Base-by-base conservation (phyloP, 768 basidiomycete species). In the Melanogaster broomeanus region DNA sequence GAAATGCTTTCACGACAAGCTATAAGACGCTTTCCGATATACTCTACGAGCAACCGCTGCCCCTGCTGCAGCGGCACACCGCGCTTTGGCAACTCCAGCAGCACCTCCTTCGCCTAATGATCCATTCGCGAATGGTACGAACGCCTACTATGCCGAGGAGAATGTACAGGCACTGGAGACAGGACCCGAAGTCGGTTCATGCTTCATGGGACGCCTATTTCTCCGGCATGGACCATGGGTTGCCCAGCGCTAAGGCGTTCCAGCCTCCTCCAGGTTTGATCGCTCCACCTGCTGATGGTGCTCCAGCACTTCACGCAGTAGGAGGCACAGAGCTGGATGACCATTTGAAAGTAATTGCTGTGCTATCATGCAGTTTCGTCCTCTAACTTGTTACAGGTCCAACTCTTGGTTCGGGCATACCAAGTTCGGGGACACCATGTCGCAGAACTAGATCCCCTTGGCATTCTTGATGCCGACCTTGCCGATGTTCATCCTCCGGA, bases 351-450 rank as follows among this genome's bases (percentile, higher is more conserved):
- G 96, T 93, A 50, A 48, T 75, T 52, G 8, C 15, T 25, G 3
- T 18, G 9, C 31, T 50, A 34, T 45, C 13, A 33, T 60, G 40
- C 38, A 45, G n/a, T 12, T 30, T 31, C 27, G 19, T 16, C 46
- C 44, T 24, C 39, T 49, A 6, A 55, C 27, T 27, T 25, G 24
- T 24, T 58, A 19, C 65, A 98, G 96, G 88, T 93, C 16, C 97
- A 99, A 89, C 81, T 98, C 25, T 86, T 99, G 50, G 93, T 98
- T 46, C 88, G 97, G 50, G 97, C 97, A 3, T 99, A 97, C 73
- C 97, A 99, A 84, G 97, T 99, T 16, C 90, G 96, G 53, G 97
- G 97, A 15, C 97, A 99, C 64, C 94, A 98, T 62, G 79, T 94
- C 51, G 97, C 96, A 31, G 90, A 97, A 57, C 79, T 99, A 47